Percentiles rank a stretch among this genome's conserved stretches.
Evolutionary conservation across 2,329 filamentous ascomycete genomes (phyloP).

Genomic region (Tolypocladium nubicola): DNA sequence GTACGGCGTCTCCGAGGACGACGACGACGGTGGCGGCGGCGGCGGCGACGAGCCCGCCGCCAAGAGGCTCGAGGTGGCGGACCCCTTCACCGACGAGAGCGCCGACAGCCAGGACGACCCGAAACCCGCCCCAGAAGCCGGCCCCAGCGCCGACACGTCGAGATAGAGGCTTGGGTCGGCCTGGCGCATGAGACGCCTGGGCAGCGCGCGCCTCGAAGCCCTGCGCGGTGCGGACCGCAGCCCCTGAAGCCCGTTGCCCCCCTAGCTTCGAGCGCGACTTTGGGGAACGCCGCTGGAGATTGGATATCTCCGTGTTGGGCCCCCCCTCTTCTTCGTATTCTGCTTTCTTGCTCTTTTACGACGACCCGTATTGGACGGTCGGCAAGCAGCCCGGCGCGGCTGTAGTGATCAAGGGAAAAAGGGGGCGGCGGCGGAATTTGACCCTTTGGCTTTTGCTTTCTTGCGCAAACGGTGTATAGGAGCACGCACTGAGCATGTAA

Average conservation of each 20-base stretch:
- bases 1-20: slow-evolving; percentile 32
- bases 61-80: slow-evolving; percentile 42
- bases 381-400: background rate
- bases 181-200: background rate
- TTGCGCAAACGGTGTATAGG: background rate
- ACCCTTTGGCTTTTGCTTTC: background rate
- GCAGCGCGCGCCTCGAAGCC: background rate
- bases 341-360: background rate
- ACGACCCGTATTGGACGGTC: background rate
- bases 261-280: background rate
- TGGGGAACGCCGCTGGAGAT: background rate
- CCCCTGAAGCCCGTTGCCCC: background rate
- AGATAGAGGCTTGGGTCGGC: slow-evolving; percentile 1
- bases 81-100: slow-evolving; percentile 23
- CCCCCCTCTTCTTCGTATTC: background rate
- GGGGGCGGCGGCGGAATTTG: background rate
- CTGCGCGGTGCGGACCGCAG: background rate
- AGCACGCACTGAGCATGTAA: background rate
- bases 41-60: slow-evolving; percentile 33
- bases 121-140: slow-evolving; percentile 2
- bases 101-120: slow-evolving; percentile 15
- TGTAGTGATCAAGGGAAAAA: background rate
- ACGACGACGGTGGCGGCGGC: slow-evolving; percentile 10
- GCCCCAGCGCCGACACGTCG: slow-evolving; percentile 1
- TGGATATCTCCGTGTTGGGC: background rate